phyloP scores from a whole-genome alignment of 768 basidiomycete genomes.

The Leccinellum albellum region DNA sequence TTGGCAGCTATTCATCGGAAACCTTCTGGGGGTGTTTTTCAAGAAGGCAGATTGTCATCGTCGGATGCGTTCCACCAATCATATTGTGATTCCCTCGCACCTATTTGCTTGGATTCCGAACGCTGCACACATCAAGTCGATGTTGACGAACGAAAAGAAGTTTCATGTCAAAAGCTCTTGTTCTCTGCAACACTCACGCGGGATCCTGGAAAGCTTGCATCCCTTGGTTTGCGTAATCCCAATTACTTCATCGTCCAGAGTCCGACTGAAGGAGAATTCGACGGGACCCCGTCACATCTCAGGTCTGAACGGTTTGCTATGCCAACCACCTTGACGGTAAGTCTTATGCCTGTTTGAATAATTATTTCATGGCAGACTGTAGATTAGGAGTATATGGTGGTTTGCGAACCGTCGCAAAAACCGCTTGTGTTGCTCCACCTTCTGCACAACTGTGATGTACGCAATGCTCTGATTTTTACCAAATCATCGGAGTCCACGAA shows the following conservation, averaged over 20 bases:
- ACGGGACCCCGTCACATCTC: slow-evolving; percentile 44
- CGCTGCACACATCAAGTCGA: slow-evolving; percentile 37
- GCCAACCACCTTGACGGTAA: slow-evolving; percentile 71
- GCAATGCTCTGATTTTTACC: slow-evolving; percentile 88
- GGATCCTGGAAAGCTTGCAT: slow-evolving; percentile 89
- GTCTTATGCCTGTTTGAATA: slow-evolving; percentile 14
- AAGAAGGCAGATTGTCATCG: slow-evolving; percentile 1
- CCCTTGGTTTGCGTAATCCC: slow-evolving; percentile 71
- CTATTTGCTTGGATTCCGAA: slow-evolving; percentile 44
- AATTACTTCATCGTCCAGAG: slow-evolving; percentile 87
- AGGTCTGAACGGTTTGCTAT: slow-evolving; percentile 77
- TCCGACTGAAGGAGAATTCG: slow-evolving; percentile 31
- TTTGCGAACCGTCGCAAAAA: slow-evolving; percentile 75
- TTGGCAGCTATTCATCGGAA: slow-evolving; percentile 64
- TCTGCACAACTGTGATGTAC: slow-evolving; percentile 56
- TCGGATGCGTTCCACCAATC: slow-evolving; percentile 4
- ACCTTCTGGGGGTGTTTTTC: slow-evolving; percentile 5
- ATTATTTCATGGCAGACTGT: slow-evolving; percentile 1
- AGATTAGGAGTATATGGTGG: slow-evolving; percentile 78
- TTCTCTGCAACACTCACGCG: slow-evolving; percentile 95
- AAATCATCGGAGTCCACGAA: slow-evolving; percentile 90
- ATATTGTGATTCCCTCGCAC: slow-evolving; percentile 50
- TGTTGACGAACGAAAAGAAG: slow-evolving; percentile 50
- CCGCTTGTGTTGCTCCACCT: slow-evolving; percentile 89
- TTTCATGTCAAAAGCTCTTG: slow-evolving; percentile 88